phyloP scores from a whole-genome alignment of 352 stramenopile species.

The Albugo candida region DNA sequence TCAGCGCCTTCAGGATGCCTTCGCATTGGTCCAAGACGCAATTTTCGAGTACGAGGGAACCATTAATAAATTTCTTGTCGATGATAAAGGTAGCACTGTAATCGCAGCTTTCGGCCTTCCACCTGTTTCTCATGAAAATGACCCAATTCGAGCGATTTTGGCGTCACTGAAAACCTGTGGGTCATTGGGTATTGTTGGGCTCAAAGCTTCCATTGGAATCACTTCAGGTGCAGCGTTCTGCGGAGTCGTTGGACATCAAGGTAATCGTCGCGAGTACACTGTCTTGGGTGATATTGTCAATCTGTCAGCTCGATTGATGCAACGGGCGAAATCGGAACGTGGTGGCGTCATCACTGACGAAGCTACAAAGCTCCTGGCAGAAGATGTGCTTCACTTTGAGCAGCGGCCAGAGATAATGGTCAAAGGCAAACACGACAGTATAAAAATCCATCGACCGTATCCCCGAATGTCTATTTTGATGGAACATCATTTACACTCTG shows the following conservation, averaged over 20 bases:
- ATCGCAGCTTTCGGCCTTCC: constrained; percentile 86
- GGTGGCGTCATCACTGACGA: constrained; percentile 79
- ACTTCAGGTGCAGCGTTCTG: constrained; percentile 84
- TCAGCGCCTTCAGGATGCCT: constrained; percentile 56
- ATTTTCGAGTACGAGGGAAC: constrained; percentile 90
- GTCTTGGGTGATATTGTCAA: constrained; percentile 90
- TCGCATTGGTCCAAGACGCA: constrained; percentile 69
- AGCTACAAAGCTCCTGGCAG: constrained; percentile 59
- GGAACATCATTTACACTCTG: constrained; percentile 41
- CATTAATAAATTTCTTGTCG: constrained; percentile 93
- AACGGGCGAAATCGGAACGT: constrained; percentile 66
- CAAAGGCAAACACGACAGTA: constrained; percentile 85
- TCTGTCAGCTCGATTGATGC: constrained; percentile 83
- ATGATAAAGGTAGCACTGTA: constrained; percentile 87
- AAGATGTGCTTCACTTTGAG: constrained; percentile 80
- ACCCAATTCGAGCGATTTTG: constrained; percentile 78
- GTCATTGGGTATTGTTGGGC: constrained; percentile 27
- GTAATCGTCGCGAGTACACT: constrained; percentile 84
- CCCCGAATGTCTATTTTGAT: constrained; percentile 70
- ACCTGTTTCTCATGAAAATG: constrained; percentile 84
- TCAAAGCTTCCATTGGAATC: constrained; percentile 82
- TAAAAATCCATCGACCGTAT: constrained; percentile 76
- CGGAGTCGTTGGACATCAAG: constrained; percentile 80
- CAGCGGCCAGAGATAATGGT: constrained; percentile 74
- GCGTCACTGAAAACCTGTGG: constrained; percentile 72